Evolutionary conservation across 495 filamentous ascomycete species (phyloP).

Genomic region (Amniculicola lignicola): DNA sequence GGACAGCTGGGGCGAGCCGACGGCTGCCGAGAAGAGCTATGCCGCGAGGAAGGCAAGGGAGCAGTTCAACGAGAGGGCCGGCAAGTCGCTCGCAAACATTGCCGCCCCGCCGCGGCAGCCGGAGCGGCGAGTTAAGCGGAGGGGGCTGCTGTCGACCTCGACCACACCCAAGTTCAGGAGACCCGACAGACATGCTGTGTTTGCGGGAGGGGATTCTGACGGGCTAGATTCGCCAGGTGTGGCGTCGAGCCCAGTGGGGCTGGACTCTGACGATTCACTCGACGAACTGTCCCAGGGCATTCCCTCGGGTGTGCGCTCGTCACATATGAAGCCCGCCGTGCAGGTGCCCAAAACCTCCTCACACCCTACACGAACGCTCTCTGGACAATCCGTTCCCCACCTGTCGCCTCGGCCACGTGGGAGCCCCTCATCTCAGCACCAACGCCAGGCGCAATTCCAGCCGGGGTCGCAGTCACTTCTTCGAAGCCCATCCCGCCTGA

Average conservation of each 20-base stretch:
- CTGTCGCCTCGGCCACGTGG: not conserved
- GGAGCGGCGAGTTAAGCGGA: conserved; percentile 1
- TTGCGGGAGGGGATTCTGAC: no score
- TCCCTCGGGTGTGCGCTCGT: not conserved
- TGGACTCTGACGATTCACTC: conserved; percentile 16
- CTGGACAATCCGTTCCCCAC: conserved; percentile 12
- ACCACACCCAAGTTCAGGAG: no score
- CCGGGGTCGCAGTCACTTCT: not conserved
- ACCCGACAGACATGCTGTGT: no score
- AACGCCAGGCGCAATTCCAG: conserved; percentile 6
- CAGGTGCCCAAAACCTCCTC: conserved; percentile 35
- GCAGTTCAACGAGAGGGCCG: conserved; percentile 12
- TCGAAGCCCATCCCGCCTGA: conserved; percentile 2
- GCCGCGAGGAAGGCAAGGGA: conserved; percentile 1
- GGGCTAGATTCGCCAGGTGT: no score
- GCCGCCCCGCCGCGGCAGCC: conserved; percentile 5
- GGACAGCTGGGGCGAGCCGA: conserved; percentile 23
- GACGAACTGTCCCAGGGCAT: conserved; percentile 22
- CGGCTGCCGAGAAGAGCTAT: conserved; percentile 6
- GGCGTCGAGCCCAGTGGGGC: no score
- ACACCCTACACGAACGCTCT: conserved; percentile 14
- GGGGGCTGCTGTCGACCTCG: conserved; percentile 12
- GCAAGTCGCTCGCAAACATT: conserved; percentile 3
- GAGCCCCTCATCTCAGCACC: conserved; percentile 12
- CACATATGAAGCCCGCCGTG: conserved; percentile 2